These are phyloP conservation scores for Colletotrichum sp. DNA, from an alignment of 2,329 filamentous ascomycete genomes.

Conservation along the genomic window DNA sequence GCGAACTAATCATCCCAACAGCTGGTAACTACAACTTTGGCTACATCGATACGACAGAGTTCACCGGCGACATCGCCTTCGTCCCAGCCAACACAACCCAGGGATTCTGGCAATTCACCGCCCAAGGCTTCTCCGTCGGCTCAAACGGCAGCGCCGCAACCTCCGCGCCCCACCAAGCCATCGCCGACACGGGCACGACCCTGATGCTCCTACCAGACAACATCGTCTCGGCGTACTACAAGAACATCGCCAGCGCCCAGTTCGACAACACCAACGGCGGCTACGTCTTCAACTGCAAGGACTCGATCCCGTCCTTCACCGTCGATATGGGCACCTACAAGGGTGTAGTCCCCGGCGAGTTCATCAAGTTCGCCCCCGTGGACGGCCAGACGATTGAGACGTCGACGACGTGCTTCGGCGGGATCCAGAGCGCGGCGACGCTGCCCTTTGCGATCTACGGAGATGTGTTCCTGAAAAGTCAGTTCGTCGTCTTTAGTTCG, in stretches of 20 bases:
- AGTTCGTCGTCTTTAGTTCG: conserved; percentile 44
- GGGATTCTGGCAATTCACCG: conserved; percentile 70
- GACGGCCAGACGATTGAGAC: conserved; percentile 21
- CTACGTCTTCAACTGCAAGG: conserved; percentile 62
- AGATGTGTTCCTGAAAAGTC: conserved; percentile 47
- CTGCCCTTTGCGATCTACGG: conserved; percentile 44
- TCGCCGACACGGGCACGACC: conserved; percentile 76
- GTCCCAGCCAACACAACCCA: conserved; percentile 57
- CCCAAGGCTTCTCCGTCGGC: conserved; percentile 60
- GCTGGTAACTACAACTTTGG: conserved; percentile 42
- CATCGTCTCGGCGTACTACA: conserved; percentile 66
- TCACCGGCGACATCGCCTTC: conserved; percentile 64
- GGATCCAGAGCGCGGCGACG: conserved; percentile 40
- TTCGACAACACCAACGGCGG: conserved; percentile 53
- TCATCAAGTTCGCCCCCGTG: conserved; percentile 40
- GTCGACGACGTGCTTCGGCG: conserved; percentile 36
- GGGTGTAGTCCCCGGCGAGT: conserved; percentile 39
- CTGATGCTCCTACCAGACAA: conserved; percentile 63
- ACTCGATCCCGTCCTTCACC: conserved; percentile 49
- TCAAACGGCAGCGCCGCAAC: conserved; percentile 6
- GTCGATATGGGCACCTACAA: conserved; percentile 39
- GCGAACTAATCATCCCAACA: neutral
- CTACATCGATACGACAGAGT: conserved; percentile 60
- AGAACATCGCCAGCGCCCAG: conserved; percentile 55
- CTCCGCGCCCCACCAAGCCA: conserved; percentile 43